Evolutionary conservation across 139 green algal genomes (phyloP), one percentile per base, ranked within the genome.

Genomic region (Picochlorum sp.): DNA sequence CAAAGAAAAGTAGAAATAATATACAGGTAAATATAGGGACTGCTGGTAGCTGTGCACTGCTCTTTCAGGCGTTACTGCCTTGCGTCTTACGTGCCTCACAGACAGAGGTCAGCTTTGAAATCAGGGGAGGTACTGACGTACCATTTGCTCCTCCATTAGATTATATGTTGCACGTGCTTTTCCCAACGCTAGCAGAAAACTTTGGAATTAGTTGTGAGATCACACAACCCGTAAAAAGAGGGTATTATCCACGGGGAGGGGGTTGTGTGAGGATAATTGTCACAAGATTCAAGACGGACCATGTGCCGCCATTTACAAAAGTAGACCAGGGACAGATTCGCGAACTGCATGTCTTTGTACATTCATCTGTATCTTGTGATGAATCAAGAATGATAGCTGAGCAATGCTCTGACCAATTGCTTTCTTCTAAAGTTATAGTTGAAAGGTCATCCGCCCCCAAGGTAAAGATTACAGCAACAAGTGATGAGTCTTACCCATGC

Each of bases 51-150:
- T 89, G 81, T 66, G 85, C 69, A 9, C 73, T 94, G 29, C 69
- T 94, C 50, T 76, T 70, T 29, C 84, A 92, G 72, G 70, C 69
- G 30, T 65, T 74, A 20, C 62, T 85, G 30, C 63, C 74, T 30
- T 70, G 55, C 40, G 43, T 88, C 47, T 28, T 84, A 33, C 53
- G 25, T 8, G 25, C 9, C 9, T 36, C 32, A 25, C 16, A 54
- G 1, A 20, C 14, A 40, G 12, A 58, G 43, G 6, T 28, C 43
- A 58, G 63, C 9, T 25, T 30, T 18, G 56, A 71, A 20, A 73
- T 93, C 35, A 63, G 59, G 0, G 85, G 84, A 2, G 86, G 86
- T 36, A 94, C 86, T 2, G 85, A 94, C 56, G 86, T 82, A 0
- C 43, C 72, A 28, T 76, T 88, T 58, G 86, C 86, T 1, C 86